Evolutionary conservation across 169 alveolate species (phyloP), one percentile per base, ranked within the genome.

Genomic region (Cryptosporidium canis): DNA sequence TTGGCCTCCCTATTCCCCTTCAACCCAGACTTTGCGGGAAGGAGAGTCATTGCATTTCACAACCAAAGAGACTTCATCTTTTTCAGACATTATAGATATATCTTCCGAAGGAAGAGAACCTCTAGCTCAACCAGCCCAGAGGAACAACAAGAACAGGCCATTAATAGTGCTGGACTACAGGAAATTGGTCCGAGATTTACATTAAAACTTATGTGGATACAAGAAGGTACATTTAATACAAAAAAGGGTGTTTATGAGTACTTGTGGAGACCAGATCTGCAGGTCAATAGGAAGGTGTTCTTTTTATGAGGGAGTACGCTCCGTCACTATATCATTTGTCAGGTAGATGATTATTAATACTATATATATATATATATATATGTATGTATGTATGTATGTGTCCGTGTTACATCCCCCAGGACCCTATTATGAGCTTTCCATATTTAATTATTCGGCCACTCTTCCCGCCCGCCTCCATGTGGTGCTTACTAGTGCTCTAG

Each of bases 121-220:
- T 0, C 41, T 5, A 83, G 33, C 27, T 24, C 47, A n/a, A 16
- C 48, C 27, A 7, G 9, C 16, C 29, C 45, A 61, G 90, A 63
- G 33, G 83, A 48, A 83, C 64, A 55, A 63, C 90, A 55, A 85
- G 83, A 63, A 93, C 93, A 51, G 92, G 92, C 90, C 83, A 93
- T 91, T 29, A 92, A 94, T 82, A 94, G 96, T 91, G 98, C 97
- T 18, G 94, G 95, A 58, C 92, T 98, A 83, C 96, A 96, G 92
- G 99, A 98, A 93, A 96, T 98, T 31, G 99, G 99, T 0, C 99
- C 99, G 9, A 95, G 99, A 64, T 97, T 98, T 91, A 97, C 99
- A 58, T 91, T 98, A 90, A 97, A 98, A 93, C 92, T 97, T 56
- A 93, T 94, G 72, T 95, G 96, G 90, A 93, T 98, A 33, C 98